Evolutionary conservation across 345 rosid genomes (phyloP).

Genomic region (Pelargonium nanum): DNA sequence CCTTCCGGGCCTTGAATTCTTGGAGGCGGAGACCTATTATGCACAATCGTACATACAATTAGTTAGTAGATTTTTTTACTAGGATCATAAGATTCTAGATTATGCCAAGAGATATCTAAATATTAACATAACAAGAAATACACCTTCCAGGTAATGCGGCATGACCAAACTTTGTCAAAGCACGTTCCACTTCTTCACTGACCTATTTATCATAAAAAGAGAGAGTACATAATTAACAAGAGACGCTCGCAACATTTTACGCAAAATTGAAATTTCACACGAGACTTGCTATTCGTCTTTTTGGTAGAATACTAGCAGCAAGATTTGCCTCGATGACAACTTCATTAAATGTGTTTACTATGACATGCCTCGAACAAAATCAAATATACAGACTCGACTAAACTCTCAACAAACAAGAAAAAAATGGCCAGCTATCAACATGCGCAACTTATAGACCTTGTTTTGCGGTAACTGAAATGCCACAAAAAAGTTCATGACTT

Average conservation of each 20-base stretch:
- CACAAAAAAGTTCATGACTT: slow-evolving; percentile 18
- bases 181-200: slow-evolving; percentile 91
- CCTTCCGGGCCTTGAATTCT: slow-evolving; percentile 55
- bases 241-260: neutral
- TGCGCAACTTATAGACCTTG: neutral
- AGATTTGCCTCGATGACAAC: neutral
- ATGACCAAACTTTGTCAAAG: slow-evolving; percentile 58
- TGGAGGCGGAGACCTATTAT: slow-evolving; percentile 46
- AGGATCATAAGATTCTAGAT: neutral
- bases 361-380: too few relatives aligned
- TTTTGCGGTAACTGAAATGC: neutral
- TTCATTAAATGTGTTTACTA: neutral
- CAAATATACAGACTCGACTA: too few relatives aligned
- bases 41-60: neutral
- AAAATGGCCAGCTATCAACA: too few relatives aligned
- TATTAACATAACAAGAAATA: slow-evolving; percentile 4
- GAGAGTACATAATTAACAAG: slow-evolving; percentile 4
- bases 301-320: too few relatives aligned
- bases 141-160: slow-evolving; percentile 49
- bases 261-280: neutral
- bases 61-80: neutral
- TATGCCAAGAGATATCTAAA: neutral
- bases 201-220: slow-evolving; percentile 36
- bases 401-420: too few relatives aligned
- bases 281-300: too few relatives aligned